Evolutionary conservation across 2,329 filamentous ascomycete species (phyloP), one percentile per base, ranked within the genome.

Genomic region (Rhinocladiella mackenziei): DNA sequence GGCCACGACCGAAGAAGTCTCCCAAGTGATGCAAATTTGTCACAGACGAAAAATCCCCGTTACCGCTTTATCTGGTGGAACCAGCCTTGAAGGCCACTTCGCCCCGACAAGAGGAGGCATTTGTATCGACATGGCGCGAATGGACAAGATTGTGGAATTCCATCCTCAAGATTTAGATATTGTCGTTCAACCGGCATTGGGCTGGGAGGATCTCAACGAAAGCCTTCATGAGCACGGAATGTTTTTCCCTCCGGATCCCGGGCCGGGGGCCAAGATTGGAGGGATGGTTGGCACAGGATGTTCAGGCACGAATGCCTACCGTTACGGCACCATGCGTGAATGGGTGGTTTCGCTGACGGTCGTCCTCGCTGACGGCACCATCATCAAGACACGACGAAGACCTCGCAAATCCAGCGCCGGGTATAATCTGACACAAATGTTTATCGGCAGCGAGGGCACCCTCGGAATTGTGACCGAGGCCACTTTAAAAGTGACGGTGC

Each of bases 251-350:
- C 89, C 88, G 1, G 89, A 95, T 64, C 89, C 89, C 13, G 89
- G 89, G 40, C 89, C 89, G 39, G 88, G 89, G 13, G 89, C 89
- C 50, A 87, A 87, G 82, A 95, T 96, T 57, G 89, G 89, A 45
- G 89, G 89, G 43, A 74, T 74, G 71, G 67, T 74, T 8, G 70
- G 70, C 7, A 74, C 71, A 7, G 70, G 70, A 33, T 74, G 71
- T 51, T 72, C 69, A 3, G 89, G 89, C 47, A 95, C 89, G 10
- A 95, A 95, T 63, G 83, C 89, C 11, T 94, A 94, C 69, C 77
- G 89, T 45, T 95, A 94, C 64, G 89, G 89, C 51, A 95, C 89
- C 2, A 95, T 95, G 88, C 82, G 86, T 51, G 89, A 95, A 62
- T 95, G 89, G 89, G 89, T 95, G 9, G 69, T 94, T 15, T 84